Percentiles rank a stretch among this genome's conserved stretches.
Conservation (phyloP, 345 rosid genomes). For the Hibiscus tridactylites region DNA sequence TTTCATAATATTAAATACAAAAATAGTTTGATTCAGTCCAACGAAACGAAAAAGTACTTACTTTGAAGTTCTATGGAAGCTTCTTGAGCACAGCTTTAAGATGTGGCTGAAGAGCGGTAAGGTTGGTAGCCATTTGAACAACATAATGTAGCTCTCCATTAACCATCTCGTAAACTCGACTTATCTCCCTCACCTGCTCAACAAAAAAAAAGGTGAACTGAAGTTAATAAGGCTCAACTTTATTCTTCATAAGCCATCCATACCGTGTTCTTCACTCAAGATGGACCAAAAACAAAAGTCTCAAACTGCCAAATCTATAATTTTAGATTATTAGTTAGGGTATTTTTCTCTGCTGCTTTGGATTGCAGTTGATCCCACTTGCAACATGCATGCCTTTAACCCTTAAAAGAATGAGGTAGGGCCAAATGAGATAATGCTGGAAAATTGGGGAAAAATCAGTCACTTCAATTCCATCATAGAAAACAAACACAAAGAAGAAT, state of each 20-base stretch:
- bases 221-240: background rate
- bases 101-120: constrained; percentile 3
- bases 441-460: background rate
- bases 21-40: background rate
- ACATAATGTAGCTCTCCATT: background rate
- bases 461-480: background rate
- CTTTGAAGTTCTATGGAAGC: background rate
- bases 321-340: background rate
- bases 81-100: constrained; percentile 10
- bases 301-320: background rate
- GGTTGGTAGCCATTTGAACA: background rate
- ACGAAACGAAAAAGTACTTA: background rate
- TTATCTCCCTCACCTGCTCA: constrained; percentile 10
- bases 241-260: background rate
- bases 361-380: background rate
- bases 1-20: background rate
- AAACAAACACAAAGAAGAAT: background rate
- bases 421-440: background rate
- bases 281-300: background rate
- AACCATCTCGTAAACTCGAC: background rate
- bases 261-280: background rate
- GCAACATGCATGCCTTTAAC: background rate
- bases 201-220: background rate
- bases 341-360: background rate
- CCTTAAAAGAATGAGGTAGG: background rate